Conservation (phyloP, 106 monocot genomes). For the Triglochin maritima region DNA sequence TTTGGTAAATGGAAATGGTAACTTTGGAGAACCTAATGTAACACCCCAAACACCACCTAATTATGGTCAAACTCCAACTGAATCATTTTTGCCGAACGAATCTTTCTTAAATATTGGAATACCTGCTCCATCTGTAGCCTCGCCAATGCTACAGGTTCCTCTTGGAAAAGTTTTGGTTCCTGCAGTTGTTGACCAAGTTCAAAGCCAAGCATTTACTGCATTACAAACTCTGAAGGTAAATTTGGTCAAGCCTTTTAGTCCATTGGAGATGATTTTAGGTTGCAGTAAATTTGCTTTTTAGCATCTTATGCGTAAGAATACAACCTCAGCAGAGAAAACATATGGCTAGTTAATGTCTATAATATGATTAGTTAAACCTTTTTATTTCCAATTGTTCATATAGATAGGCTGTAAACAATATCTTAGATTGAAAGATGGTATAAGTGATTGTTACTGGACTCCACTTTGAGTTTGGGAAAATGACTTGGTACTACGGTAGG, state of each 20-base stretch:
- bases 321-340: too few relatives aligned
- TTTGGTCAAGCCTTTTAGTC: neutral
- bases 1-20: neutral
- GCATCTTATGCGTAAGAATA: too few relatives aligned
- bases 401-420: too few relatives aligned
- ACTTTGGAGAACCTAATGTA: neutral
- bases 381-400: too few relatives aligned
- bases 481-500: too few relatives aligned
- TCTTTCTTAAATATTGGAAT: slow-evolving; percentile 7
- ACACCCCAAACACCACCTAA: neutral
- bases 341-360: too few relatives aligned
- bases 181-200: slow-evolving; percentile 75
- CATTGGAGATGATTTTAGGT: too few relatives aligned
- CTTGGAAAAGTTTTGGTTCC: slow-evolving; percentile 87
- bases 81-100: neutral
- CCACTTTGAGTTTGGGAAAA: too few relatives aligned
- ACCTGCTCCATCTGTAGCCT: slow-evolving; percentile 28
- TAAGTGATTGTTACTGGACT: too few relatives aligned
- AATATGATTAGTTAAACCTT: too few relatives aligned
- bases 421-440: too few relatives aligned
- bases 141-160: slow-evolving; percentile 57
- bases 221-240: slow-evolving; percentile 90
- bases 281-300: too few relatives aligned
- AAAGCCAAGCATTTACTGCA: slow-evolving; percentile 73
- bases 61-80: neutral